Evolutionary conservation across 1,139 yeast species (phyloP), one percentile per base, ranked within the genome.

Genomic region (Lodderomyces pseudojiufengensis): DNA sequence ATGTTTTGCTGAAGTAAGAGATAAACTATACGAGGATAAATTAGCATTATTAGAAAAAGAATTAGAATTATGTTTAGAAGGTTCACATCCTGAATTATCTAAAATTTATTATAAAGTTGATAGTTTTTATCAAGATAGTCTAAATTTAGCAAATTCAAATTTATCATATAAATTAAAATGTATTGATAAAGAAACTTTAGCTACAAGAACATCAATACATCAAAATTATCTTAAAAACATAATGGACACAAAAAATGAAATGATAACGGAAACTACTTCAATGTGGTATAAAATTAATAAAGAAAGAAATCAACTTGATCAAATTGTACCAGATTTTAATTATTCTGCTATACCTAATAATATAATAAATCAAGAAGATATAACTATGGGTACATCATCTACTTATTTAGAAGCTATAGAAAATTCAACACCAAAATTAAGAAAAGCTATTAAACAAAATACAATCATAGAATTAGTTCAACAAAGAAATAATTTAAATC

Each of bases 281-380:
- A 73, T 79, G 47, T 92, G 98, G 97, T 92, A 92, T 62, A 83
- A 84, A 47, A 84, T 90, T 51, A 90, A 90, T 59, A 79, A 83
- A 50, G 98, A 92, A 57, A 72, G 97, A 47, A 75, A 95, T 46
- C 80, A 80, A 37, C 73, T 88, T 78, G 97, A 90, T 56, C 77
- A 80, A 47, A 57, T 82, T 32, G 88, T 65, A 6, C 69, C 73
- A 0, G 74, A 70, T 43, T 67, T 51, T 47, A 57, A 55, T 33
- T 67, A 52, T 45, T 36, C 61, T 5, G 73, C 74, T 3, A 46
- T 63, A 14, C 72, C 63, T 15, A 51, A 49, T 39, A 49, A 48
- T 26, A 50, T 59, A 13, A 30, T 33, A 28, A 34, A 35, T 16
- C 28, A 37, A 15, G 46, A 42, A 20, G 45, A 39, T 13, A 9